phyloP scores from a whole-genome alignment of 2,329 filamentous ascomycete species.

The Amauroascus verrucosus region DNA sequence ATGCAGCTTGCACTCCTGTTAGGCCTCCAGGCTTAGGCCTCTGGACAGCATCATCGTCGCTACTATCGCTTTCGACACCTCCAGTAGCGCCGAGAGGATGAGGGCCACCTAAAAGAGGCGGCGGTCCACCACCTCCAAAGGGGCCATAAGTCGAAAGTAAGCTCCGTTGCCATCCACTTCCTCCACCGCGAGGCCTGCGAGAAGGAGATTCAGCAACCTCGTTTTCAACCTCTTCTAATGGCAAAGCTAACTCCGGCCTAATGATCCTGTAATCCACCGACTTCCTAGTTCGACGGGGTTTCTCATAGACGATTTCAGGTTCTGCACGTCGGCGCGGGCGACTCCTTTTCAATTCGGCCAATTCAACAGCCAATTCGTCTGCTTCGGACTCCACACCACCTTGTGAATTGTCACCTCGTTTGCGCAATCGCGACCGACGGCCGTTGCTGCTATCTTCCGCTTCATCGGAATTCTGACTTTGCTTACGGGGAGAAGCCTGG shows the following conservation, averaged over 20 bases:
- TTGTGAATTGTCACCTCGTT: conserved; percentile 38
- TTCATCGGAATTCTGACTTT: conserved; percentile 34
- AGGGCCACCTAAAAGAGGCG: conserved; percentile 62
- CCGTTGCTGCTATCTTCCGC: conserved; percentile 40
- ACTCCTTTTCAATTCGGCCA: conserved; percentile 37
- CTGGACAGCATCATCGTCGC: conserved; percentile 76
- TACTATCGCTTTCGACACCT: conserved; percentile 86
- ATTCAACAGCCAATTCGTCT: conserved; percentile 49
- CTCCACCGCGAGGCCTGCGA: conserved; percentile 55
- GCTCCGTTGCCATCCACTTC: conserved; percentile 59
- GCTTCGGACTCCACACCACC: conserved; percentile 42
- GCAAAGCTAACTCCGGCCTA: conserved; percentile 58
- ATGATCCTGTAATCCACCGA: conserved; percentile 79
- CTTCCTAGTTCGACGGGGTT: conserved; percentile 48
- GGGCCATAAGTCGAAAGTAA: conserved; percentile 86
- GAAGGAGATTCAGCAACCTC: conserved; percentile 58
- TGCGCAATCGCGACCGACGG: conserved; percentile 44
- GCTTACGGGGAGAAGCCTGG: conserved; percentile 35
- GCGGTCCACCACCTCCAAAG: conserved; percentile 68
- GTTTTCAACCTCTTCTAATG: conserved; percentile 65
- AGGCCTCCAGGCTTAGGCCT: conserved; percentile 51
- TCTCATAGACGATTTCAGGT: conserved; percentile 32
- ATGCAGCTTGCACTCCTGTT: conserved; percentile 53
- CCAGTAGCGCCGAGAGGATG: conserved; percentile 59
- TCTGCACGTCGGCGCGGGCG: conserved; percentile 32